A percentile compares a stretch with the other conserved stretches of the same genome.
These are phyloP conservation scores for Mycosphaerella sp. DNA, from an alignment of 2,329 filamentous ascomycete genomes.

Conservation along the genomic window DNA sequence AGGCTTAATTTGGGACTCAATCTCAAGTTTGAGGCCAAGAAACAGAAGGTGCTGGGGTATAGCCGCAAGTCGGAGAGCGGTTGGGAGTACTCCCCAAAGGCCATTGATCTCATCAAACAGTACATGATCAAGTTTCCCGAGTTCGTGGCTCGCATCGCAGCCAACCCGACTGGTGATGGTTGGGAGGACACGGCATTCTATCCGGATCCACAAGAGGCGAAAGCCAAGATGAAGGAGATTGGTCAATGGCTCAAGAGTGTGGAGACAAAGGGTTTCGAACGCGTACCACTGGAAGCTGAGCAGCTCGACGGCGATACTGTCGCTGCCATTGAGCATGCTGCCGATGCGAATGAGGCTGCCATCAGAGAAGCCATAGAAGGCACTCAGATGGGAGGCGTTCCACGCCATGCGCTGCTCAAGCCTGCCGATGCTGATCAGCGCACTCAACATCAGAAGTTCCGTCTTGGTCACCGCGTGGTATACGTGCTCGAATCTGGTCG, in stretches of 20 bases:
- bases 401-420: constrained; percentile 80
- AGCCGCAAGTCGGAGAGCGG: constrained; percentile 78
- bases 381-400: constrained; percentile 72
- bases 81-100: constrained; percentile 91
- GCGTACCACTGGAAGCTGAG: constrained; percentile 91
- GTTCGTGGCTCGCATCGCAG: constrained; percentile 83
- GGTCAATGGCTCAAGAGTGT: constrained; percentile 86
- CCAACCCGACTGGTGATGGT: constrained; percentile 77
- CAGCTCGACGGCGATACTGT: constrained; percentile 92
- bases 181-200: constrained; percentile 84
- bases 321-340: constrained; percentile 67
- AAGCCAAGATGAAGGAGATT: constrained; percentile 84
- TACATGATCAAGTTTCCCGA: constrained; percentile 96
- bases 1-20: constrained; percentile 90
- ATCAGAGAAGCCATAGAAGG: constrained; percentile 47
- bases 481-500: constrained; percentile 91
- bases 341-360: constrained; percentile 56
- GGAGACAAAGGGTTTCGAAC: constrained; percentile 86
- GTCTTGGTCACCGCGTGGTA: constrained; percentile 81
- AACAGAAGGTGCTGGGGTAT: constrained; percentile 92
- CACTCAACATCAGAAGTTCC: constrained; percentile 75
- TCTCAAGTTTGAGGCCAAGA: constrained; percentile 92
- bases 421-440: constrained; percentile 95
- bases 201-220: constrained; percentile 62
- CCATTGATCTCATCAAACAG: constrained; percentile 70